phyloP scores from a whole-genome alignment of 169 alveolate genomes.

The Plasmodium blacklocki region DNA sequence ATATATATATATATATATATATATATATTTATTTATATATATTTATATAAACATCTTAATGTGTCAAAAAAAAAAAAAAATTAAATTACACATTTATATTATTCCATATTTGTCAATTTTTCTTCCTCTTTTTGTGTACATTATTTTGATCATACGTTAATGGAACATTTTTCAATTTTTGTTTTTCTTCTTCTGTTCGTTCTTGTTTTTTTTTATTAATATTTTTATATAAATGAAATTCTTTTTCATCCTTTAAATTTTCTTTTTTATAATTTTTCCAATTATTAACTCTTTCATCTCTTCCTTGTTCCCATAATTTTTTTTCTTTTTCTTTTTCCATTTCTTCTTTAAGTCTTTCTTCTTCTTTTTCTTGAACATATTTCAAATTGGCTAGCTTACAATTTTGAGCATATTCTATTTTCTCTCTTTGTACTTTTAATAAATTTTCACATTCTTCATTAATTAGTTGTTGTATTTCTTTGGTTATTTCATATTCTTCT shows the following conservation, averaged over 20 bases:
- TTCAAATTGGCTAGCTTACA: constrained; percentile 87
- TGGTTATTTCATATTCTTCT: constrained; percentile 71
- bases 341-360: constrained; percentile 70
- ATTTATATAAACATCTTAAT: neutral
- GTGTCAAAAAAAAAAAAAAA: neutral
- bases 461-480: constrained; percentile 83
- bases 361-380: constrained; percentile 81
- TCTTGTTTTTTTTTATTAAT: constrained; percentile 82
- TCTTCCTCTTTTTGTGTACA: constrained; percentile 30
- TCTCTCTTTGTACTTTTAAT: constrained; percentile 83
- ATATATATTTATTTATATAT: too few species aligned
- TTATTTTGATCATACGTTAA: neutral
- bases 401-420: constrained; percentile 88
- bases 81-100: neutral
- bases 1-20: too few species aligned
- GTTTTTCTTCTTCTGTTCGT: constrained; percentile 76
- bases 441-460: constrained; percentile 87
- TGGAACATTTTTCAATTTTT: constrained; percentile 43
- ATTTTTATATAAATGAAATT: constrained; percentile 78
- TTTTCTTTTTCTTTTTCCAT: constrained; percentile 79
- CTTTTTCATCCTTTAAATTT: constrained; percentile 78
- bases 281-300: constrained; percentile 83
- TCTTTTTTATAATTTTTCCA: constrained; percentile 84
- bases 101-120: neutral
- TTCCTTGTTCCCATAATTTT: constrained; percentile 84